Evolutionary conservation across 805 yeast species (phyloP).

Genomic region (Candida mattraensis): DNA sequence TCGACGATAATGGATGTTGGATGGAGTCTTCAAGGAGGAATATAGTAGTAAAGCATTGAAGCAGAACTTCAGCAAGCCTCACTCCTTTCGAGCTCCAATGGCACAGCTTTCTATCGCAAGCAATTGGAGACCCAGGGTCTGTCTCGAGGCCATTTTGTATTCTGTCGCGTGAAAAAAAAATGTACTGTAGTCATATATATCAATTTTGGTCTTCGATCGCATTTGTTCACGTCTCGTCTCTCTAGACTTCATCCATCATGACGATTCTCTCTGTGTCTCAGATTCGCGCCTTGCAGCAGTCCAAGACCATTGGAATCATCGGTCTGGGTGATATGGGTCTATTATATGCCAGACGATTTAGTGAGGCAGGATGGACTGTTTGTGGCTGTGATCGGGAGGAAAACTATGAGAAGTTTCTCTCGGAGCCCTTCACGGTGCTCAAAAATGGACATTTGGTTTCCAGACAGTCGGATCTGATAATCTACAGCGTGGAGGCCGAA

Average conservation of each 20-base stretch:
- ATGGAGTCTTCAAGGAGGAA: too few relatives aligned
- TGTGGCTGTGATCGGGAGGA: slow-evolving; percentile 87
- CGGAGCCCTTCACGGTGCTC: slow-evolving; percentile 53
- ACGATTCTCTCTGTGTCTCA: slow-evolving; percentile 15
- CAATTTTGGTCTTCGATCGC: too few relatives aligned
- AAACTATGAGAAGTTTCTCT: slow-evolving; percentile 44
- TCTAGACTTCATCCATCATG: slow-evolving; percentile 6
- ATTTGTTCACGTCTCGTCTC: neutral
- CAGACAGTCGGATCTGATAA: slow-evolving; percentile 74
- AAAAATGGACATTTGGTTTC: slow-evolving; percentile 83
- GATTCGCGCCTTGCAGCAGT: slow-evolving; percentile 19
- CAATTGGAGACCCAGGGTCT: too few relatives aligned
- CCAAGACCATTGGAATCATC: slow-evolving; percentile 78
- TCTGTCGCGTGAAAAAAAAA: too few relatives aligned
- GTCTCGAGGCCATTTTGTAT: too few relatives aligned
- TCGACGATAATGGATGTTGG: too few relatives aligned
- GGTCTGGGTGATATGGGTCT: slow-evolving; percentile 98
- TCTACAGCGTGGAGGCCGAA: slow-evolving; percentile 94
- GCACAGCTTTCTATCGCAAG: too few relatives aligned
- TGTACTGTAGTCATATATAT: too few relatives aligned
- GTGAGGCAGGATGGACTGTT: slow-evolving; percentile 85
- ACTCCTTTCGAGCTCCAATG: too few relatives aligned
- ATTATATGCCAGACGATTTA: slow-evolving; percentile 75
- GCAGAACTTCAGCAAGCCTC: too few relatives aligned
- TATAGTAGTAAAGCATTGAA: too few relatives aligned